Evolutionary conservation across 2,329 filamentous ascomycete genomes (phyloP).

Genomic region (Aspergillus sergii): DNA sequence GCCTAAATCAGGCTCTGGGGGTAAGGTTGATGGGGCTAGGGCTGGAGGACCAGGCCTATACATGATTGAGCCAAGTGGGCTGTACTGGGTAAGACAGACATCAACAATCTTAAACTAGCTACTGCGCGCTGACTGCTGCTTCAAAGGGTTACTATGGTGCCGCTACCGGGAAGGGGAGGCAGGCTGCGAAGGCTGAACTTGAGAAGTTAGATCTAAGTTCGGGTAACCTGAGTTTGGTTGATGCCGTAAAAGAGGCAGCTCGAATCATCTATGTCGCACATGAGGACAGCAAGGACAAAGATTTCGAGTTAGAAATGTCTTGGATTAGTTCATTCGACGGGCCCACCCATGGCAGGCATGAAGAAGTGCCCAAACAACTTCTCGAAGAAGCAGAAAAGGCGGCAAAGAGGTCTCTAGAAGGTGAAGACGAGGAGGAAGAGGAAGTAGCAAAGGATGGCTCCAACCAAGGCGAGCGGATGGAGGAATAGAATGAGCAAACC

Average conservation of each 20-base stretch:
- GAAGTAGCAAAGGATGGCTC: constrained; percentile 62
- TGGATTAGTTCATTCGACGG: constrained; percentile 88
- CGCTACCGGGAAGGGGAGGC: constrained; percentile 93
- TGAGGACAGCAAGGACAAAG: constrained; percentile 99
- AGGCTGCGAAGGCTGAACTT: constrained; percentile 95
- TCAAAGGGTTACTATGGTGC: constrained; percentile 88
- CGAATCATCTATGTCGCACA: constrained; percentile 97
- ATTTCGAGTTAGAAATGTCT: constrained; percentile 98
- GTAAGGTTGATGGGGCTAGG: constrained; percentile 74
- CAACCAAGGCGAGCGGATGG: constrained; percentile 77
- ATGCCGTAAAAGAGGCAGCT: constrained; percentile 94
- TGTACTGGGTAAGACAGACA: constrained; percentile 74
- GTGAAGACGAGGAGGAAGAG: constrained; percentile 80
- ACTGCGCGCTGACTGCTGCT: constrained; percentile 25
- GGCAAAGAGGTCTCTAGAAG: constrained; percentile 87
- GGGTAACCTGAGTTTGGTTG: constrained; percentile 73
- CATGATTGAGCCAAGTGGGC: constrained; percentile 97
- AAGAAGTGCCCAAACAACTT: constrained; percentile 89
- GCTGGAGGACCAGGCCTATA: constrained; percentile 91
- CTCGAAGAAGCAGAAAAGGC: constrained; percentile 88
- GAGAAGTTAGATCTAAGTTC: constrained; percentile 92
- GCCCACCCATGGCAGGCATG: constrained; percentile 88
- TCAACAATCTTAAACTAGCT: not conserved
- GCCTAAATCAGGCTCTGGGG: constrained; percentile 76
- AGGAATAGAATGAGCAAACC: constrained; percentile 62